phyloP scores from a whole-genome alignment of 73 alveolate species.

The Tetrahymena borealis region DNA sequence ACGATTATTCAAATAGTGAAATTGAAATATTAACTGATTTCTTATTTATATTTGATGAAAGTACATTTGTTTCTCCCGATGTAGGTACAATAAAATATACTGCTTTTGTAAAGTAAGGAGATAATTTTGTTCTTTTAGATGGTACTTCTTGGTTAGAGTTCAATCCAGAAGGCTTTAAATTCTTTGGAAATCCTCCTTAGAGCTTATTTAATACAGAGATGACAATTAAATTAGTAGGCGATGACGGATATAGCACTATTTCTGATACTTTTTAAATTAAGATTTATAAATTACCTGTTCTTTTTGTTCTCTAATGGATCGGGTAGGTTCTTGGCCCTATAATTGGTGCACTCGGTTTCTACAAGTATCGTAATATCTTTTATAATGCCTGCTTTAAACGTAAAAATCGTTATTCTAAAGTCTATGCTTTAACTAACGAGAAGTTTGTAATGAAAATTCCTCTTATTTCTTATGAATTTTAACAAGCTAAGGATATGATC shows the following conservation, averaged over 20 bases:
- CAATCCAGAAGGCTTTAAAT: background rate
- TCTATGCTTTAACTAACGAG: background rate
- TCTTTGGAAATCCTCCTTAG: background rate
- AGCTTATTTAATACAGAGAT: background rate
- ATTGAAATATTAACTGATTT: background rate
- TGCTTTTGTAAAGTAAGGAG: background rate
- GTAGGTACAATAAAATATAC: background rate
- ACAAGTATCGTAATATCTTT: background rate
- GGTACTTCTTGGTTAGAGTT: background rate
- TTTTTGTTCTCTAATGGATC: background rate
- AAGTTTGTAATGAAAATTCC: background rate
- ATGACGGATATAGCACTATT: background rate
- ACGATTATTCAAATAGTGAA: background rate
- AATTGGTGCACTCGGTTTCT: background rate
- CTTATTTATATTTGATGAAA: background rate
- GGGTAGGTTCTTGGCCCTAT: background rate
- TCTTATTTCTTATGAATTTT: background rate
- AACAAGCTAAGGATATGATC: background rate
- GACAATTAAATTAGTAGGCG: background rate
- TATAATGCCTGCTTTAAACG: background rate
- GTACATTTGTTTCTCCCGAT: background rate
- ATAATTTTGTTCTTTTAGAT: background rate
- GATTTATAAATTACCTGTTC: background rate
- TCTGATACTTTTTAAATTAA: background rate
- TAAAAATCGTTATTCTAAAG: background rate